These are phyloP conservation scores for Metschnikowia matae DNA, from an alignment of 805 yeast genomes.

Conservation along the genomic window DNA sequence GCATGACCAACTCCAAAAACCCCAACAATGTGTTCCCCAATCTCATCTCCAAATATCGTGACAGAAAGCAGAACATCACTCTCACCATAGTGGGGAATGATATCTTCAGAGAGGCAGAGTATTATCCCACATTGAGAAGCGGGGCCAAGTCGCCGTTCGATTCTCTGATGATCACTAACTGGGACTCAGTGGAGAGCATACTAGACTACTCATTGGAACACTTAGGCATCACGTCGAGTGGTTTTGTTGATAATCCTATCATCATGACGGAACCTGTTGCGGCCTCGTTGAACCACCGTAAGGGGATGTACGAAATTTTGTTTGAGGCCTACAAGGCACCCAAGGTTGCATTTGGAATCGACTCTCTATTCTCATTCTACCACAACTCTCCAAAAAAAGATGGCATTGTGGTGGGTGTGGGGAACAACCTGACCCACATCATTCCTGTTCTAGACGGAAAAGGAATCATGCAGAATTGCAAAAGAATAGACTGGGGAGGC, in stretches of 20 bases:
- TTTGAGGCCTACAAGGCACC: constrained; percentile 83
- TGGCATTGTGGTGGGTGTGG: constrained; percentile 81
- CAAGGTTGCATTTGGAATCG: constrained; percentile 75
- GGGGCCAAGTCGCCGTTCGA: constrained; percentile 80
- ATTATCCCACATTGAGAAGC: constrained; percentile 50
- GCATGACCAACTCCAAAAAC: constrained; percentile 42
- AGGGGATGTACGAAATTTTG: constrained; percentile 70
- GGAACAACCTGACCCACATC: constrained; percentile 76
- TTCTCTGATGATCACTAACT: constrained; percentile 80
- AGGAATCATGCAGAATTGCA: constrained; percentile 62
- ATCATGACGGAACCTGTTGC: constrained; percentile 77
- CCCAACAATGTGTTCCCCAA: constrained; percentile 71
- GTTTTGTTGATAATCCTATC: constrained; percentile 66
- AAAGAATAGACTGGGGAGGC: constrained; percentile 92
- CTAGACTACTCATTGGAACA: constrained; percentile 82
- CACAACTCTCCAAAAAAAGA: constrained; percentile 46
- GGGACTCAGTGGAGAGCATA: constrained; percentile 84
- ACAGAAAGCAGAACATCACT: constrained; percentile 59
- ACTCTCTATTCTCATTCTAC: constrained; percentile 72
- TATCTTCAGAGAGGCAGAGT: constrained; percentile 52
- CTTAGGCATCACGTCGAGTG: constrained; percentile 56
- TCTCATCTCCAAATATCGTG: constrained; percentile 69
- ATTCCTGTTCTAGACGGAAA: constrained; percentile 76
- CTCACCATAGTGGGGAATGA: constrained; percentile 83
- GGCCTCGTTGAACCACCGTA: constrained; percentile 64